Evolutionary conservation across 495 filamentous ascomycete species (phyloP).

Genomic region (Durotheca rogersii): DNA sequence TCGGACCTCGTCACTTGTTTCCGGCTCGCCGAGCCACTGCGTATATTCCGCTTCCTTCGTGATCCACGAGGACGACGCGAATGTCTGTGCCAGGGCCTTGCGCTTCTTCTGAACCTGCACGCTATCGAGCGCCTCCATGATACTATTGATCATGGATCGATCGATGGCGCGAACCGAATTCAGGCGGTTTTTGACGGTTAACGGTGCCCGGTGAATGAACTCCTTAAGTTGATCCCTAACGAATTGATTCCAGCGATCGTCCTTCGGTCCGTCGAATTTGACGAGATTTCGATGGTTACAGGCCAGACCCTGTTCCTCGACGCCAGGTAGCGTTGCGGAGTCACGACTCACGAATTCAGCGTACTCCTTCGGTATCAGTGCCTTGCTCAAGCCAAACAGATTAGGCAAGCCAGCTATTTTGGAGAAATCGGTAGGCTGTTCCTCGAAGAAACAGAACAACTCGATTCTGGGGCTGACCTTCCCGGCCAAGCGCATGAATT

Average conservation of each 20-base stretch:
- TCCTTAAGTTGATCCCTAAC: conserved; percentile 35
- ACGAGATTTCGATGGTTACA: conserved; percentile 39
- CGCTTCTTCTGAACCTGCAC: conserved; percentile 32
- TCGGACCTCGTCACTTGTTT: background rate
- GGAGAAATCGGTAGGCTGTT: conserved; percentile 35
- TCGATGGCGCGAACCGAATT: conserved; percentile 38
- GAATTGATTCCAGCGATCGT: conserved; percentile 33
- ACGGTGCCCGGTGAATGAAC: conserved; percentile 37
- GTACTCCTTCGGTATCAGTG: conserved; percentile 26
- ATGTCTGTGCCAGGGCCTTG: conserved; percentile 30
- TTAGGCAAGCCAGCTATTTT: conserved; percentile 29
- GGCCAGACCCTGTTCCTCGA: conserved; percentile 35
- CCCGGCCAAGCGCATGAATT: conserved; percentile 35
- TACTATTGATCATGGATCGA: conserved; percentile 30
- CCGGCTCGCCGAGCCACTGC: conserved; percentile 31
- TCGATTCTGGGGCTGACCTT: conserved; percentile 35
- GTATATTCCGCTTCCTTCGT: conserved; percentile 35
- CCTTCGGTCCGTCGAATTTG: conserved; percentile 39
- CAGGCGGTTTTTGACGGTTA: conserved; percentile 37
- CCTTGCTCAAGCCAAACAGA: conserved; percentile 29
- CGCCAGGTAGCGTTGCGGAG: conserved; percentile 38
- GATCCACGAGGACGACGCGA: conserved; percentile 38
- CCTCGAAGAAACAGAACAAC: conserved; percentile 36
- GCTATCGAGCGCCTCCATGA: conserved; percentile 31
- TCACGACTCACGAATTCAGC: conserved; percentile 37